Base-by-base conservation (phyloP, 2,329 filamentous ascomycete genomes). In the Alternaria sp. region DNA sequence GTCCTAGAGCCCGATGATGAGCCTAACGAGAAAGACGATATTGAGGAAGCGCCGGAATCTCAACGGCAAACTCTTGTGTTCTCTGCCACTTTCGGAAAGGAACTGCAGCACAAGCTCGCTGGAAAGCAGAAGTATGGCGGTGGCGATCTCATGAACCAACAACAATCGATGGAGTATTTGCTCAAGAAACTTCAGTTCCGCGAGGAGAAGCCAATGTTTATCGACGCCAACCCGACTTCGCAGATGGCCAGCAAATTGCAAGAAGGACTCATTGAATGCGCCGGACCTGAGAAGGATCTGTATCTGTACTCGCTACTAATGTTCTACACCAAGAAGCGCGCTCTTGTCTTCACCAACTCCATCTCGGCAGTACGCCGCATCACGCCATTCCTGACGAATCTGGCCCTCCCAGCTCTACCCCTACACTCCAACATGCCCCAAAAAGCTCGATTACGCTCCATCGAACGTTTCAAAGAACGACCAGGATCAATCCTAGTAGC, bases 381-480 rank as follows among this genome's bases (percentile, higher is more conserved):
- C 12, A 89, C 91, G 0, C 93, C 95, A 1, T 88, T 97, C 75
- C 86, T 99, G 2, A 89, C 95, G 71, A 93, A 92, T 68, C 88
- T 99, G 54, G 88, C 90, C 66, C 85, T 97, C 9, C 89, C 90
- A 3, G 91, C 90, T 1, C 84, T 93, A 11, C 89, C 92, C 0
- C 84, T 99, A 1, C 96, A 99, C 80, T 97, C 93, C 0, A 91
- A 93, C 67, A 98, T 99, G 96, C 86, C 90, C 1, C 96, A 99
- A 81, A 98, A 98, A 80, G 94, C 96, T 4, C 93, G 96, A 47
- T 85, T 97, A n/a, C 90, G 95, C 43, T 95, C 93, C 2, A 87
- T 99, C 3, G 96, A 99, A 77, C 91, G 92, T 44, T 98, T 99
- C 81, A 90, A 91, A 1, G 87, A 87, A 3, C 83, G 88, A 1